Conservation (phyloP, 306 rosid species). For the Sindora glabra region DNA sequence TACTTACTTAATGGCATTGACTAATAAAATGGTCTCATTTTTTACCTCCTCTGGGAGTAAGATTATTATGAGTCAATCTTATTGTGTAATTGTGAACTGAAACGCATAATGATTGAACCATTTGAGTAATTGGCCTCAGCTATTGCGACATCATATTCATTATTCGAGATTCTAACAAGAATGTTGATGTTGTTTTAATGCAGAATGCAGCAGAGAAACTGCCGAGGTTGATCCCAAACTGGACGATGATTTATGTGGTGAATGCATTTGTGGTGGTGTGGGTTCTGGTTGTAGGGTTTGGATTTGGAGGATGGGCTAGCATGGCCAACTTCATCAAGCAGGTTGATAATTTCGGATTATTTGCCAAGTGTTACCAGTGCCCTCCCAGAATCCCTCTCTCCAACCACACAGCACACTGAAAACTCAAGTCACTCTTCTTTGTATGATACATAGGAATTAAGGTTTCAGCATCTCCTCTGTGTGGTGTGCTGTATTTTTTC, state of each 20-base stretch:
- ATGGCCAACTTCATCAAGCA: slow-evolving; percentile 79
- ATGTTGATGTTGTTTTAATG: no score
- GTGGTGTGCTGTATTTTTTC: slow-evolving; percentile 28
- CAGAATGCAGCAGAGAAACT: slow-evolving; percentile 93
- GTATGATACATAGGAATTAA: slow-evolving; percentile 18
- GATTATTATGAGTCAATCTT: no score
- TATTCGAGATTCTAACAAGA: no score
- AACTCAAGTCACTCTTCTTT: not conserved
- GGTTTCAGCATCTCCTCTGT: slow-evolving; percentile 23
- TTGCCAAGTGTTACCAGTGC: slow-evolving; percentile 92
- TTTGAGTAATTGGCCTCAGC: no score
- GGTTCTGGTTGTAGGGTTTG: slow-evolving; percentile 73
- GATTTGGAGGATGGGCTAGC: slow-evolving; percentile 99
- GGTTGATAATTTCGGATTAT: slow-evolving; percentile 74
- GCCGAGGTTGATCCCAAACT: slow-evolving; percentile 56
- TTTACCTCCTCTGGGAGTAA: no score
- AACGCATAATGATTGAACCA: no score
- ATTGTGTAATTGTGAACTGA: no score
- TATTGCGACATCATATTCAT: no score
- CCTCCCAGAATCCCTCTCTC: slow-evolving; percentile 22
- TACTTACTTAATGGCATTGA: no score
- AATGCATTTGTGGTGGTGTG: slow-evolving; percentile 73
- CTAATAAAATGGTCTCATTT: no score
- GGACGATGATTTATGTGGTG: slow-evolving; percentile 59
- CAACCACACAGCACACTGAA: slow-evolving; percentile 37